Evolutionary conservation across 768 basidiomycete genomes (phyloP), one percentile per base, ranked within the genome.

Genomic region (Serpula lacrymans): DNA sequence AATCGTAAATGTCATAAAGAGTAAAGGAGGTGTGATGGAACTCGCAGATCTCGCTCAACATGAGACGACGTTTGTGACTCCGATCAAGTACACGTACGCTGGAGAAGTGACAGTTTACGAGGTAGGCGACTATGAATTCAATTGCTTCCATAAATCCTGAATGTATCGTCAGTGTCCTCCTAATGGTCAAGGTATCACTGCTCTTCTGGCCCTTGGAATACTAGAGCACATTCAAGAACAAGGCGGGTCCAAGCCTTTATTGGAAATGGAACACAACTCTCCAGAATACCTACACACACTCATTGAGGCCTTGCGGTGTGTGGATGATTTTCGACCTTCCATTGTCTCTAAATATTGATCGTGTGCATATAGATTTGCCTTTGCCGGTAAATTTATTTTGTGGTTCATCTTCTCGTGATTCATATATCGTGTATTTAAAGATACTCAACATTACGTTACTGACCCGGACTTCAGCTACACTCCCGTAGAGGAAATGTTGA

Each of bases 181-280:
- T 0, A 98, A 96, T 58, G 93, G 95, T 7, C 94, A 97, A 77
- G 95, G 84, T n/a, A 77, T 99, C 29, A 95, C 94, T 4, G 90
- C 96, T 0, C 74, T 98, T 6, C 67, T 99, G 22, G 91, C 94
- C 10, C 75, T 98, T 16, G 96, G 96, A 2, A 90, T 99, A 44
- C 68, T 99, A 35, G 95, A 98, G 51, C 79, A 74, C 20, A 74
- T 97, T 12, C 87, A 95, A 63, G 78, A 72, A 44, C 78, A 84
- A 54, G 80, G 82, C 1, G 77, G 80, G 37, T 74, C 79, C 34
- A 73, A 71, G 42, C 75, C 90, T 10, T 63, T 97, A 5, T 59
- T 80, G 16, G 79, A 91, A 46, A 74, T 91, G 70, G 87, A 92
- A 41, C 92, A 96, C 62, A 96, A 96, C 54, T 94, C 91, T 0